Evolutionary conservation across 768 basidiomycete genomes (phyloP).

Genomic region (Auricularia heimuer): DNA sequence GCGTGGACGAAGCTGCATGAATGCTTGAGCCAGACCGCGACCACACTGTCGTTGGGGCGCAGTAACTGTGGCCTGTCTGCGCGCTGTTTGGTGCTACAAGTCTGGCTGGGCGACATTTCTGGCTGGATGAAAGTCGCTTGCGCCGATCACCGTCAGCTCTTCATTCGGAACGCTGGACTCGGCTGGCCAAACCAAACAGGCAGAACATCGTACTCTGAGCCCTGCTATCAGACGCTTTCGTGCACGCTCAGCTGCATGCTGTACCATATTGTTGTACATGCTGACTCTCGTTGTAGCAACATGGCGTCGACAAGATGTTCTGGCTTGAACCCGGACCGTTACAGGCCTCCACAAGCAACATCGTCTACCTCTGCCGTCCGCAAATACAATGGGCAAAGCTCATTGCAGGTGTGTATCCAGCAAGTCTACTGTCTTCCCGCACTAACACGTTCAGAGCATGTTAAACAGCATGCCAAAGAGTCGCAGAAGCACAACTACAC

Average conservation of each 20-base stretch:
- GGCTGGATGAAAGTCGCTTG: no score
- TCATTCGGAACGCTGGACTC: no score
- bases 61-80: no score
- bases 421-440: constrained; percentile 9
- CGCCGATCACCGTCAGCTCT: no score
- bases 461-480: constrained; percentile 67
- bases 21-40: no score
- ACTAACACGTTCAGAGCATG: constrained; percentile 61
- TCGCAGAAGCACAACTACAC: constrained; percentile 76
- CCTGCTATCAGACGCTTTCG: no score
- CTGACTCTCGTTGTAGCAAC: constrained; percentile 49
- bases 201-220: no score
- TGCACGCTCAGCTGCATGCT: background rate
- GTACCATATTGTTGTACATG: background rate
- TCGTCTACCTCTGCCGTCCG: constrained; percentile 89
- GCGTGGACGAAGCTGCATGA: no score
- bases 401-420: constrained; percentile 66
- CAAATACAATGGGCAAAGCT: constrained; percentile 76
- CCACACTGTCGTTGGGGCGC: no score
- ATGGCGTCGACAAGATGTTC: constrained; percentile 99
- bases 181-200: no score
- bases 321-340: constrained; percentile 92
- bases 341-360: constrained; percentile 71
- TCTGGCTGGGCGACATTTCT: no score
- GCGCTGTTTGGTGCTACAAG: no score